Conservation (phyloP, 2,329 filamentous ascomycete genomes). For the Stagonosporopsis cucurbitacearum region DNA sequence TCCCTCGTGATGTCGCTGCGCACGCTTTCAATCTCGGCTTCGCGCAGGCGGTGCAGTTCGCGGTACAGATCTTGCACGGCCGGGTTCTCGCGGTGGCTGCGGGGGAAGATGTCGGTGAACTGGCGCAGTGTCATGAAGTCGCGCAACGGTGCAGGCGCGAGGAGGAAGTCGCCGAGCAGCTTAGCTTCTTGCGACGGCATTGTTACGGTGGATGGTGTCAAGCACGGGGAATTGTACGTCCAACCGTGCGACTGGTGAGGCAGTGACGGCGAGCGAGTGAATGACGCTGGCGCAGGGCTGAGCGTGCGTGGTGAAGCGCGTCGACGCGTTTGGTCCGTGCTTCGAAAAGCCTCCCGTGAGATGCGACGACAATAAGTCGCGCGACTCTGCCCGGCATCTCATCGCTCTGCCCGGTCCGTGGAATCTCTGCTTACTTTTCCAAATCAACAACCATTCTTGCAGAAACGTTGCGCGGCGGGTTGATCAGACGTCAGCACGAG, state of each 20-base stretch:
- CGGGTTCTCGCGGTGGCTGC: conserved; percentile 67
- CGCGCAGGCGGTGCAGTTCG: conserved; percentile 77
- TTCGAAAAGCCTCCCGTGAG: conserved; percentile 26
- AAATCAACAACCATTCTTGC: conserved; percentile 4
- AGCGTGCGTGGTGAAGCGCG: conserved; percentile 26
- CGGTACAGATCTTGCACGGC: conserved; percentile 76
- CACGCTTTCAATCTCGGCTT: conserved; percentile 71
- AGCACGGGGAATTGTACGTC: background rate
- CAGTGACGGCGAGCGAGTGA: conserved; percentile 25
- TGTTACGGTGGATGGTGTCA: conserved; percentile 8
- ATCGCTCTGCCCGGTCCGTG: conserved; percentile 12
- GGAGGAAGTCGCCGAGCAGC: conserved; percentile 79
- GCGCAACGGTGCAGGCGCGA: conserved; percentile 76
- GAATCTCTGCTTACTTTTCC: background rate
- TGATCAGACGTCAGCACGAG: conserved; percentile 20
- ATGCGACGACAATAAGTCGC: conserved; percentile 6
- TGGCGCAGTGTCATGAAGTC: conserved; percentile 75
- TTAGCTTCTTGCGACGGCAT: conserved; percentile 78
- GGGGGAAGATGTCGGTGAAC: conserved; percentile 80
- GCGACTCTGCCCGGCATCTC: background rate
- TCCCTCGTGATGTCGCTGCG: conserved; percentile 70
- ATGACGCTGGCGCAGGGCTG: conserved; percentile 13
- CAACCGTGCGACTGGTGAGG: conserved; percentile 1
- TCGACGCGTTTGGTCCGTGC: conserved; percentile 32
- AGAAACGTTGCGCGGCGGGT: conserved; percentile 2